Evolutionary conservation across 208 protist species (phyloP).

Genomic region (Leishmania turanica): DNA sequence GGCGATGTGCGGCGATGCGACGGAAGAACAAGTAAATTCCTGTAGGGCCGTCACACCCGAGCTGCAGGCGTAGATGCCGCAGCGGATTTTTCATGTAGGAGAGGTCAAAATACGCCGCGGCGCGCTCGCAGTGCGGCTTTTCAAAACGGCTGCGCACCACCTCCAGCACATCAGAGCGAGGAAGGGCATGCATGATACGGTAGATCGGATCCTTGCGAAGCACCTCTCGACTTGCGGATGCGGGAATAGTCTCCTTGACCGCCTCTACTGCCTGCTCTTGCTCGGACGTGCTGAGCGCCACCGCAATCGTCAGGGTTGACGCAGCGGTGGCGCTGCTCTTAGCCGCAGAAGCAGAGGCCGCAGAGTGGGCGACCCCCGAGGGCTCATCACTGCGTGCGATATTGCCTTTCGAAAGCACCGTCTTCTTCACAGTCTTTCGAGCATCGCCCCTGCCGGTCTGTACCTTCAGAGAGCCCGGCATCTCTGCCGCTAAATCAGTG

Average conservation of each 20-base stretch:
- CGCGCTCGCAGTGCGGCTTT: constrained; percentile 68
- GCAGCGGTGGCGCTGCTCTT: not conserved
- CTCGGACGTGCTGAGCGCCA: not conserved
- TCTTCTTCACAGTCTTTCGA: not conserved
- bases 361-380: not conserved
- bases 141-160: constrained; percentile 77
- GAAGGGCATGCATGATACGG: constrained; percentile 81
- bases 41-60: constrained; percentile 70
- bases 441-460: not conserved
- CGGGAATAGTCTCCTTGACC: constrained; percentile 15
- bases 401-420: not conserved
- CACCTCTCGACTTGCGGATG: constrained; percentile 10
- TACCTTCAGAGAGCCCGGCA: not conserved
- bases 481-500: not conserved
- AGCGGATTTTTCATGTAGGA: constrained; percentile 82
- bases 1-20: constrained; percentile 58
- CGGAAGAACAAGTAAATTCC: constrained; percentile 77
- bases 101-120: constrained; percentile 70
- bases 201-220: constrained; percentile 73
- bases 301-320: not conserved
- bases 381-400: not conserved
- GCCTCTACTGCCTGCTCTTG: constrained; percentile 24
- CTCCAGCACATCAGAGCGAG: constrained; percentile 85
- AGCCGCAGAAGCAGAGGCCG: not conserved
- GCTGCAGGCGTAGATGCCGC: constrained; percentile 75